Conservation (phyloP, 2,329 filamentous ascomycete genomes). For the Penicillium sclerotiorum region DNA sequence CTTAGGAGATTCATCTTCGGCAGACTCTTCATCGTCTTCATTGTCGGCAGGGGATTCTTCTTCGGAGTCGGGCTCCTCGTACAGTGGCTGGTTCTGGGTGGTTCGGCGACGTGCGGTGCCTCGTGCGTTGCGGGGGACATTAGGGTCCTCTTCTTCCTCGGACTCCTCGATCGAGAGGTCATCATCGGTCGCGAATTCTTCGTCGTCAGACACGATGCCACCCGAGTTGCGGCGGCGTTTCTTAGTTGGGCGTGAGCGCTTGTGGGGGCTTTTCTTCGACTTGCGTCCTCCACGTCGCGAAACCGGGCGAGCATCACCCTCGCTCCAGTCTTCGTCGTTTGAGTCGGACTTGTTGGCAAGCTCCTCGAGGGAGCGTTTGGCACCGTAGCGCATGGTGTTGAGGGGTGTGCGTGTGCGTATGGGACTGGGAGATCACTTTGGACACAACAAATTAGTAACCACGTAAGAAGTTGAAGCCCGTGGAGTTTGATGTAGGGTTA, state of each 20-base stretch:
- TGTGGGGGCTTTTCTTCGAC: slow-evolving; percentile 33
- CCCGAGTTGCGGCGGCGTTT: slow-evolving; percentile 53
- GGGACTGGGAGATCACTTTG: too few species aligned
- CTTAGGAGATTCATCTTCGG: slow-evolving; percentile 13
- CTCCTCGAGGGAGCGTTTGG: slow-evolving; percentile 48
- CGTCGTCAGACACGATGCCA: slow-evolving; percentile 43
- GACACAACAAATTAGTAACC: too few species aligned
- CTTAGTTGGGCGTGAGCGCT: slow-evolving; percentile 36
- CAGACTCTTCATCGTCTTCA: slow-evolving; percentile 9
- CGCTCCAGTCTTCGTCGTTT: slow-evolving; percentile 49
- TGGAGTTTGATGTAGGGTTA: too few species aligned
- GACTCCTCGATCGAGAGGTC: slow-evolving; percentile 49
- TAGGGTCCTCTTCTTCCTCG: slow-evolving; percentile 43
- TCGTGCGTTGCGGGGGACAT: slow-evolving; percentile 58
- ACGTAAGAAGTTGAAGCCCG: too few species aligned
- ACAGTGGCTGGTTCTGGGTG: slow-evolving; percentile 55
- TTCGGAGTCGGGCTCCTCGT: slow-evolving; percentile 53
- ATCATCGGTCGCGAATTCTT: slow-evolving; percentile 30
- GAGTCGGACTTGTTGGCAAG: slow-evolving; percentile 48
- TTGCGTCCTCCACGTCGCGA: slow-evolving; percentile 30
- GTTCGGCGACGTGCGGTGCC: slow-evolving; percentile 59
- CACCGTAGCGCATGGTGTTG: slow-evolving; percentile 34
- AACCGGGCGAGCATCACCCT: slow-evolving; percentile 33
- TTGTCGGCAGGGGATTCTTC: slow-evolving; percentile 33
- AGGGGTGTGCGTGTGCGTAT: neutral